Evolutionary conservation across 345 rosid genomes (phyloP), one percentile per base, ranked within the genome.

Genomic region (Gossypium stocksii): DNA sequence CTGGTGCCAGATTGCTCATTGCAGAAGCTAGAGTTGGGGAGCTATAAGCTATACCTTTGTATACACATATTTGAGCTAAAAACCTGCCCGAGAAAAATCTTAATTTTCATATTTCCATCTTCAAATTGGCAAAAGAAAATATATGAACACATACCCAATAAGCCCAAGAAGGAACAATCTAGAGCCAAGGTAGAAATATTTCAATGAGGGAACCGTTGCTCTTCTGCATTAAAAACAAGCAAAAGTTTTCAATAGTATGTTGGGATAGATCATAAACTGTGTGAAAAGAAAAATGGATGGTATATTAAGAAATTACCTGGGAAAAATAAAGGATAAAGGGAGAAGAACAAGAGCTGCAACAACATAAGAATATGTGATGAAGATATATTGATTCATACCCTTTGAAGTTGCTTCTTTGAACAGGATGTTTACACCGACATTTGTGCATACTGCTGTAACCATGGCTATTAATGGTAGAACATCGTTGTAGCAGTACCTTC

Each of bases 371-470:
- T 81, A 85, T 0, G 71, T 45, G 38, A 82, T 3, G 70, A 65
- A 82, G 73, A 79, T 77, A 71, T 78, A 78, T 66, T 76, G 80
- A 76, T 82, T 80, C 75, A 83, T 46, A 11, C 82, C 84, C 58
- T 65, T 77, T 19, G 49, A 63, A 3, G 80, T 64, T 1, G 88
- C 85, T 68, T 83, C 83, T 52, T 83, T 83, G 74, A 57, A 85
- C 1, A 80, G 75, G n/a, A 80, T 76, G 70, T 54, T 80, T 0
- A 54, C 11, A n/a, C 79, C 80, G 8, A 83, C 85, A 2, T 23
- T 76, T 9, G 27, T 34, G 59, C 70, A 81, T 38, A 83, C 85
- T 0, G 60, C 65, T 0, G 62, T 59, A 17, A 80, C 58, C 86
- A 82, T 80, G 11, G 79, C 85, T 61, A 72, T 3, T 11, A 71